Evolutionary conservation across 1,139 yeast genomes (phyloP), one percentile per base, ranked within the genome.

Genomic region (Hemisphaericaspora subhashii): DNA sequence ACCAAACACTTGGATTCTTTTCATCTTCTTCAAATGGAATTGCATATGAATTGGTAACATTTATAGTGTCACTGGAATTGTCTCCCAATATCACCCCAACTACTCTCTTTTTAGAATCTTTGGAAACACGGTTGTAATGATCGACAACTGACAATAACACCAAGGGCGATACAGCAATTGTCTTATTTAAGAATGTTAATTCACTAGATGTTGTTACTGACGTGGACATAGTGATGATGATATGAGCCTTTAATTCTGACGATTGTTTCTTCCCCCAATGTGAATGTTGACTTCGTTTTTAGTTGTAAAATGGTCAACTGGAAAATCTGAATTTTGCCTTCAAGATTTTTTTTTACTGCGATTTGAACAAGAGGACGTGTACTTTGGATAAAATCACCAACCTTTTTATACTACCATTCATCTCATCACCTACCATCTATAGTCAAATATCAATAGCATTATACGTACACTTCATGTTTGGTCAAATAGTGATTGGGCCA

Each of bases 21-120:
- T 86, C 96, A 58, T 92, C 98, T 60, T 94, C 99, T 64, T 94
- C 98, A 58, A 92, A 94, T 1, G 99, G 99, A 43, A 86, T 80
- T 9, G 94, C 95, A 65, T 83, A 85, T 6, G 88, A 82, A 56
- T 85, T 85, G 35, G 90, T 77, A 3, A 90, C 90, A 43, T 74
- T 72, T 31, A 83, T 76, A 1, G 65, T 66, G 39, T 86, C 67
- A 41, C 77, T 55, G 37, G 80, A 58, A 50, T 74, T 78, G 53
- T 89, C 96, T 12, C 99, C 99, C 38, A 94, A 72, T 44, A 92
- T 77, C 30, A 89, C 98, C 42, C 99, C 99, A 15, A 92, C 88
- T 9, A 90, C 96, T 56, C 98, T 76, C 59, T 87, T 88, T 55
- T 79, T 81, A 15, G 72, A 60, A 45, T 69, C 77, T 51, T 81